Evolutionary conservation across 2,329 filamentous ascomycete species (phyloP), one percentile per base, ranked within the genome.

Genomic region (Neofusicoccum cordaticola): DNA sequence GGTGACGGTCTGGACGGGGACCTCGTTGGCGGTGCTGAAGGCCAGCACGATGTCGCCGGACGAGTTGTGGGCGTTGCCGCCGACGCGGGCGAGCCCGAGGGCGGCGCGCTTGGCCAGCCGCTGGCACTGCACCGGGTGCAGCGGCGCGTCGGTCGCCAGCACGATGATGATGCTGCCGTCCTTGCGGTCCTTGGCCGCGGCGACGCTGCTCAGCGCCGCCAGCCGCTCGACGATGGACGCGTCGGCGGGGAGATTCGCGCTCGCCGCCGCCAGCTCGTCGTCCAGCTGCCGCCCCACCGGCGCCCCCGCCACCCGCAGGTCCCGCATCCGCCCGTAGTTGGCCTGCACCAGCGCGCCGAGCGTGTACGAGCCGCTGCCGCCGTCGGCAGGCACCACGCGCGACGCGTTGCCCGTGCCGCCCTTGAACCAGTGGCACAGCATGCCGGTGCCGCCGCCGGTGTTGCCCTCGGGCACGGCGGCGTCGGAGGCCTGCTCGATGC

Each of bases 1-100:
- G 6, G 69, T 71, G 47, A 72, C 64, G 6, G 74, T 77, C 68
- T 83, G 81, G 42, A 83, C 78, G 2, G 78, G 75, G 1, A 86
- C 75, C 48, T 79, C 77, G 65, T 84, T 86, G 5, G 80, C 87
- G 0, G 87, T 90, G 7, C 86, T 89, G 66, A 90, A 85, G 3
- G 88, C 87, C 2, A 90, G 77, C 71, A 90, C 89, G 65, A 90
- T 85, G 66, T 90, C 88, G 0, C 88, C 88, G 0, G 86, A 89
- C 11, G 81, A 81, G 67, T 89, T 89, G 48, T 82, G 80, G 0
- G 86, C 87, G 66, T 85, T 85, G 1, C 86, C 85, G 2, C 87
- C 87, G 0, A 88, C 86, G 64, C 83, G 80, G 4, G 83, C 78
- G 0, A 90, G 73, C 0, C 88, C 87, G 1, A 89, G 82, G 0